Evolutionary conservation across 441 rosid species (phyloP).

Genomic region (Euphorbia celastroides): DNA sequence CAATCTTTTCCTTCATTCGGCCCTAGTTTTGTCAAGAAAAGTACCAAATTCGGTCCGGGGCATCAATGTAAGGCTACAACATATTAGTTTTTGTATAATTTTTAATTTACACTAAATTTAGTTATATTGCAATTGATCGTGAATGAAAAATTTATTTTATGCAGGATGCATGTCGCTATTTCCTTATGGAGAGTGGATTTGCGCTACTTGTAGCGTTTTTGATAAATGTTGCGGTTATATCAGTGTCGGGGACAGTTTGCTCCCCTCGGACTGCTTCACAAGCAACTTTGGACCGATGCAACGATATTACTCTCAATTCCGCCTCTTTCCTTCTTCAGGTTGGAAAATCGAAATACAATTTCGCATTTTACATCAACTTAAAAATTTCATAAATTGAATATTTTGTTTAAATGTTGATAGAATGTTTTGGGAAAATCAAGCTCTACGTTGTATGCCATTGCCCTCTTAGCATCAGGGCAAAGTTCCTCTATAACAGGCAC

Average conservation of each 20-base stretch:
- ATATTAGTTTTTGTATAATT: background rate
- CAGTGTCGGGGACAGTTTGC: constrained; percentile 52
- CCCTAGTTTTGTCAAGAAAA: constrained; percentile 61
- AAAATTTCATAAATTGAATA: background rate
- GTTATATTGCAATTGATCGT: too few species aligned
- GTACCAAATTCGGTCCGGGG: constrained; percentile 48
- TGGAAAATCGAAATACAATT: background rate
- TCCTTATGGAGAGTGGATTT: constrained; percentile 61
- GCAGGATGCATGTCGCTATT: constrained; percentile 58
- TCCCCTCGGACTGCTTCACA: constrained; percentile 23
- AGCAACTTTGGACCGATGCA: constrained; percentile 28
- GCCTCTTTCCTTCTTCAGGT: constrained; percentile 73
- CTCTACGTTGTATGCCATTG: constrained; percentile 47
- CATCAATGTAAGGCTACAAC: constrained; percentile 34
- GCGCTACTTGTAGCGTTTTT: constrained; percentile 55
- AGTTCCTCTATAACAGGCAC: constrained; percentile 69
- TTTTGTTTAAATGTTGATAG: constrained; percentile 22
- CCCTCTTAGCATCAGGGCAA: constrained; percentile 71
- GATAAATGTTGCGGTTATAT: constrained; percentile 50
- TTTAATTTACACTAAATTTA: background rate
- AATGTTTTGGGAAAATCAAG: constrained; percentile 69
- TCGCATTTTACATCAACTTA: too few species aligned
- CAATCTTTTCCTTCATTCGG: constrained; percentile 68
- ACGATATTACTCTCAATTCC: constrained; percentile 45
- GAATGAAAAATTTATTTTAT: background rate